Conservation (phyloP, 129 eudicot species). For the Flaveria trinervia region DNA sequence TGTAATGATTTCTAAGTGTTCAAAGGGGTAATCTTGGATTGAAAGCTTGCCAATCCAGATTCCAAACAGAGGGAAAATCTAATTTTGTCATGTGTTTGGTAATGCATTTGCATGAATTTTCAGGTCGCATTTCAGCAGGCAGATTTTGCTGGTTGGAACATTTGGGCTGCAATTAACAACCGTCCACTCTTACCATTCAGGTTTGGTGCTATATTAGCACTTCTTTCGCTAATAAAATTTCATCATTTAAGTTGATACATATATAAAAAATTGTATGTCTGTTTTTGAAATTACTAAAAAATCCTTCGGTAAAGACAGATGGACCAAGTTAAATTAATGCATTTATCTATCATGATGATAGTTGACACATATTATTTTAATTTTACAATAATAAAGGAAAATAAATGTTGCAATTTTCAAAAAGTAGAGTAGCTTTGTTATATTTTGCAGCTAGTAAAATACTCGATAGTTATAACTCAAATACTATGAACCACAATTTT, state of each 20-base stretch:
- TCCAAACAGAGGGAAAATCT: not conserved
- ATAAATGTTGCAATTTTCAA: not conserved
- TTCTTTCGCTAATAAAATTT: not conserved
- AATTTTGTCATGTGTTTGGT: conserved; percentile 2
- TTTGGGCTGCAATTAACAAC: conserved; percentile 96
- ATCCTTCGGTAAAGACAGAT: conserved; percentile 11
- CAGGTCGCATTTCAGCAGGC: conserved; percentile 99
- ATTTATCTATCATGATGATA: not conserved
- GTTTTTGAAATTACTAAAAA: not conserved
- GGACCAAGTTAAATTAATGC: not conserved
- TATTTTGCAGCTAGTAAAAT: no score
- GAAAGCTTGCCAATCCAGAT: not conserved
- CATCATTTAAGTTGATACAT: not conserved
- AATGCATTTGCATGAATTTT: not conserved
- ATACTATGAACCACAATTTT: not conserved
- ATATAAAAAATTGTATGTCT: not conserved
- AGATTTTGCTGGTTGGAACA: conserved; percentile 98
- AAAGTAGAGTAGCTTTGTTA: not conserved
- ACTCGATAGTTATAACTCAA: not conserved
- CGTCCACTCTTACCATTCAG: conserved; percentile 93
- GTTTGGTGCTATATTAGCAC: conserved; percentile 37
- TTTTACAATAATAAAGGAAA: not conserved
- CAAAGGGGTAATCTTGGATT: conserved; percentile 1
- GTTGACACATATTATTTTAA: not conserved
- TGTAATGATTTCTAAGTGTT: not conserved